Conservation (phyloP, 164 flowering plant species). For the Paratinospora sagittata region DNA sequence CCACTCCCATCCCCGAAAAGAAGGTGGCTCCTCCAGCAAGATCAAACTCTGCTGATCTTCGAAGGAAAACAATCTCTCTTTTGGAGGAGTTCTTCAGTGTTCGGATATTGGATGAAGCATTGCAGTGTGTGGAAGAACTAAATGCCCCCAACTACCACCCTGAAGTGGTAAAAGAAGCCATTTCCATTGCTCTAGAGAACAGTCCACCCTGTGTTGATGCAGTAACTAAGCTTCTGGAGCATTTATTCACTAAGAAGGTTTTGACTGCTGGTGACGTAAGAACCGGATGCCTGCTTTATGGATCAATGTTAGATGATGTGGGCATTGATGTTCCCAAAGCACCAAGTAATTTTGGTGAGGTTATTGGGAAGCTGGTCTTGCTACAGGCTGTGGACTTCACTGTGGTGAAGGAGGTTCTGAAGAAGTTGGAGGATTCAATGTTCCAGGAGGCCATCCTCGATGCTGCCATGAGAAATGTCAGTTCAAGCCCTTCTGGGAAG, state of each 20-base stretch:
- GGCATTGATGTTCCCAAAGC: slow-evolving; percentile 87
- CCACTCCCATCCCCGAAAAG: slow-evolving; percentile 37
- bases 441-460: slow-evolving; percentile 41
- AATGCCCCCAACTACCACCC: slow-evolving; percentile 64
- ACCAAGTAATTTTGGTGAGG: slow-evolving; percentile 69
- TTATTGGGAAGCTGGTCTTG: slow-evolving; percentile 51
- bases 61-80: slow-evolving; percentile 56
- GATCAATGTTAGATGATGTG: slow-evolving; percentile 60
- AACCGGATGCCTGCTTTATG: slow-evolving; percentile 66
- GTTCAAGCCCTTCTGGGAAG: slow-evolving; percentile 8
- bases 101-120: slow-evolving; percentile 60
- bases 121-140: slow-evolving; percentile 76
- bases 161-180: slow-evolving; percentile 76
- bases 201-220: slow-evolving; percentile 63
- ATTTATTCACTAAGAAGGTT: slow-evolving; percentile 45
- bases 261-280: slow-evolving; percentile 46
- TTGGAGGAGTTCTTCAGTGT: slow-evolving; percentile 78
- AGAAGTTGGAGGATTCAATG: slow-evolving; percentile 47
- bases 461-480: slow-evolving; percentile 29
- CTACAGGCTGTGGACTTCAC: slow-evolving; percentile 47
- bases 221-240: slow-evolving; percentile 50
- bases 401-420: slow-evolving; percentile 46
- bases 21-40: slow-evolving; percentile 29
- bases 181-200: slow-evolving; percentile 61
- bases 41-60: slow-evolving; percentile 39